Evolutionary conservation across 2,329 filamentous ascomycete species (phyloP), one percentile per base, ranked within the genome.

Genomic region (Seiridium cupressi): DNA sequence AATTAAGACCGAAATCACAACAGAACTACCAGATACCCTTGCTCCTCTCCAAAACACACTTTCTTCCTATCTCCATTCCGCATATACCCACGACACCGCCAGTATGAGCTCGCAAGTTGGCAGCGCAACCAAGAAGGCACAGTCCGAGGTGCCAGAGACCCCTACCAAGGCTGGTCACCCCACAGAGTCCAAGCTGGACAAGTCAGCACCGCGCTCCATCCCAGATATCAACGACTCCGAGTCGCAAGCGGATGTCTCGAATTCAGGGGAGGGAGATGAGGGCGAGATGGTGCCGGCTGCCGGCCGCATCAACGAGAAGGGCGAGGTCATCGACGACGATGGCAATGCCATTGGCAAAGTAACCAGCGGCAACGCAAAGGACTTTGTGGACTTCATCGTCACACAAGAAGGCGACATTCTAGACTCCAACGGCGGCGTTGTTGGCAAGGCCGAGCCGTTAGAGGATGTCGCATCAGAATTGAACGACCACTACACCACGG

Each of bases 311-410:
- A 84, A 80, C 65, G 79, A 79, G 59, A 78, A 82, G 57, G 83
- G 83, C n/a, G 81, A 84, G 62, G 79, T 85, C 9, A 73, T 85
- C 40, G 82, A 85, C 69, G 79, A 82, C 36, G 81, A 85, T 54
- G 80, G 79, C 8, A 79, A 79, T 60, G 70, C 79, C 13, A 77
- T 81, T 49, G 79, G 78, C 56, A 74, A 73, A 55, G 75, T 78
- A 7, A 73, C 72, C 38, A 62, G 67, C 57, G 68, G 69, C 44
- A 63, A 72, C 38, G 62, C 68, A 5, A 63, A 66, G 7, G 68
- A 70, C 18, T 70, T 73, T 51, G 59, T 64, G 11, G 69, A 69
- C 53, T 71, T 66, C 61, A 61, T 77, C 55, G 72, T 76, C 54
- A 71, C 72, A 9, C 73, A 76, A 58, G 72, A 77, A 57, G 72